Evolutionary conservation across 2,329 filamentous ascomycete genomes (phyloP).

Genomic region (Penicillium oxalicum): DNA sequence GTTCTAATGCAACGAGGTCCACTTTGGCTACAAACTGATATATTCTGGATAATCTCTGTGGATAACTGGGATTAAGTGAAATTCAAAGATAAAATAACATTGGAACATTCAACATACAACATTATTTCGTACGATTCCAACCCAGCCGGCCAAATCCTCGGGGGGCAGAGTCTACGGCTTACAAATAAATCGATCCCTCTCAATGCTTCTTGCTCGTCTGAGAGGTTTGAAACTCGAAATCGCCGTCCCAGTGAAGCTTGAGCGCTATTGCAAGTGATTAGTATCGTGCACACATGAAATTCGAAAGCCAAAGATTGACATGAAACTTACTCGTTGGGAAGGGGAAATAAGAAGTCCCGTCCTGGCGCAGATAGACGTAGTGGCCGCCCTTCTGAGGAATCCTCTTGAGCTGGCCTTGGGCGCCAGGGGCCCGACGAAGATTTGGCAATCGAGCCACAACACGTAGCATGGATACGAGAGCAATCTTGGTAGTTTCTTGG

Average conservation of each 20-base stretch:
- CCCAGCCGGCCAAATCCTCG: neutral
- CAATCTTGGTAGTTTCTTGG: constrained; percentile 54
- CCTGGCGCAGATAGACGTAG: constrained; percentile 59
- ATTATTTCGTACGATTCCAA: too few species aligned
- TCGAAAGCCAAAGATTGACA: neutral
- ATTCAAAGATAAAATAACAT: neutral
- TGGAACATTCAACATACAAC: neutral
- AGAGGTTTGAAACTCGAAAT: constrained; percentile 17
- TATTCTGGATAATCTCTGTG: too few species aligned
- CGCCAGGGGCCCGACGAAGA: constrained; percentile 55
- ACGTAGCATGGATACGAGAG: constrained; percentile 63
- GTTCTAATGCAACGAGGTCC: too few species aligned
- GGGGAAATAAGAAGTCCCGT: constrained; percentile 54
- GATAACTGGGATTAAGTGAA: too few species aligned
- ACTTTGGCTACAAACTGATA: too few species aligned
- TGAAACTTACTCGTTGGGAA: constrained; percentile 43
- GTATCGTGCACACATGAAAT: neutral
- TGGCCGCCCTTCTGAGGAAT: constrained; percentile 51
- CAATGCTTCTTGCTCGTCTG: constrained; percentile 11
- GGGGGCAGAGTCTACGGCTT: neutral
- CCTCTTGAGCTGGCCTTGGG: constrained; percentile 63
- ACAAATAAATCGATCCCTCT: neutral
- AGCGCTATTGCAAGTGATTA: constrained; percentile 30
- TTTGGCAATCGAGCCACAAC: constrained; percentile 57
- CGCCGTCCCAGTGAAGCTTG: constrained; percentile 42